phyloP scores from a whole-genome alignment of 805 yeast genomes.

The Hanseniaspora taiwanica region DNA sequence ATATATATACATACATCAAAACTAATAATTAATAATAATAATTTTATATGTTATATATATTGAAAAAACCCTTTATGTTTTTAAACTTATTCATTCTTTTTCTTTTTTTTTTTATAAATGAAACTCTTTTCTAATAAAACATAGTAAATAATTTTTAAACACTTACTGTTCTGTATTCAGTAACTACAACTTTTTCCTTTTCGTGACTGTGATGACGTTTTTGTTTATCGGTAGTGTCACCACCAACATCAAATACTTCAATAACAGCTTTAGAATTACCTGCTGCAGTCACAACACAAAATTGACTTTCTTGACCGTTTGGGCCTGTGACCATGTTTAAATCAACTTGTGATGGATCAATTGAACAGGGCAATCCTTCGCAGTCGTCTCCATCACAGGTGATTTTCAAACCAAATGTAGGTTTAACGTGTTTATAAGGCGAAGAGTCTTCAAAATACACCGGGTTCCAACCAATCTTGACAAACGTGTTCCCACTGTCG shows the following conservation, averaged over 20 bases:
- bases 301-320: conserved; percentile 59
- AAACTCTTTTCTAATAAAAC: no score
- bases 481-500: conserved; percentile 51
- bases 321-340: conserved; percentile 40
- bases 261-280: conserved; percentile 51
- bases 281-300: conserved; percentile 71
- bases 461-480: conserved; percentile 88
- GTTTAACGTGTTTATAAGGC: conserved; percentile 42
- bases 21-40: no score
- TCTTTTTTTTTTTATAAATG: no score
- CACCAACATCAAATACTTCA: conserved; percentile 43
- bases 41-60: no score
- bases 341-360: conserved; percentile 54
- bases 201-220: conserved; percentile 5
- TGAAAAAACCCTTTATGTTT: no score
- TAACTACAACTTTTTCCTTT: not conserved
- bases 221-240: not conserved
- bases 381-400: conserved; percentile 61
- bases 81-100: no score
- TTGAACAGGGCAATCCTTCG: conserved; percentile 67
- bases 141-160: no score
- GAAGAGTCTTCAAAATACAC: conserved; percentile 48
- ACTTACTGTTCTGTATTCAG: not conserved
- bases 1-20: no score
- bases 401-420: conserved; percentile 59